Evolutionary conservation across 139 green algal species (phyloP), one percentile per base, ranked within the genome.

Genomic region (Spirogloea muscicola): DNA sequence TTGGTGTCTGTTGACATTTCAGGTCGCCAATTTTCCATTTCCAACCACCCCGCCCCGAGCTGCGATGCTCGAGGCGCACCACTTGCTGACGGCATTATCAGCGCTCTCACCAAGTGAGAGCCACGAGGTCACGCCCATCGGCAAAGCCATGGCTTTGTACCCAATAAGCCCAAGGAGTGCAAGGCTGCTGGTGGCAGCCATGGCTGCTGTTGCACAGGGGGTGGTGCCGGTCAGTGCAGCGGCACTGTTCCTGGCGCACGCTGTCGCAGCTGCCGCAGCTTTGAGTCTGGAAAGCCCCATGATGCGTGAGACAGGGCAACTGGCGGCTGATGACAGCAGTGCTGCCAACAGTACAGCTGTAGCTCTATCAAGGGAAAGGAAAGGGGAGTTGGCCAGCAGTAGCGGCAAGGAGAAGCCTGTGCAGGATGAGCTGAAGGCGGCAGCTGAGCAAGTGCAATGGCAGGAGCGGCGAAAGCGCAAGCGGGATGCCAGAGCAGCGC

Each of bases 11-110:
- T 59, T 68, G 0, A 1, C 34, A 16, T 10, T 60, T 1, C 59
- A 78, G 81, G 87, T 94, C 13, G 29, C 69, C 37, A 91, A 95
- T 79, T 97, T 97, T 81, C 93, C 93, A 1, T 97, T 96, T 80
- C 92, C 93, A 1, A 91, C 91, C 2, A 83, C 90, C 1, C 93
- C 93, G 1, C 83, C 92, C 16, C 13, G 62, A 1, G 62, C 58
- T 0, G 82, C 49, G 25, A 42, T 84, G 16, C 21, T 62, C 29
- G 18, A 16, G 38, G 46, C 73, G n/a, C 13, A 75, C 49, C 39
- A 66, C 58, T 46, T 6, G n/a, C 75, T 82, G 5, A 10, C 42
- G 9, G 29, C 58, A 27, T 34, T 82, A 21, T 80, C 72, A 34
- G 75, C 75, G 13, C 75, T 82, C 10, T 10, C 13, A 10, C 42